These are phyloP conservation scores for Staphylotrichum longicolle DNA, from an alignment of 495 filamentous ascomycete genomes.

Conservation along the genomic window DNA sequence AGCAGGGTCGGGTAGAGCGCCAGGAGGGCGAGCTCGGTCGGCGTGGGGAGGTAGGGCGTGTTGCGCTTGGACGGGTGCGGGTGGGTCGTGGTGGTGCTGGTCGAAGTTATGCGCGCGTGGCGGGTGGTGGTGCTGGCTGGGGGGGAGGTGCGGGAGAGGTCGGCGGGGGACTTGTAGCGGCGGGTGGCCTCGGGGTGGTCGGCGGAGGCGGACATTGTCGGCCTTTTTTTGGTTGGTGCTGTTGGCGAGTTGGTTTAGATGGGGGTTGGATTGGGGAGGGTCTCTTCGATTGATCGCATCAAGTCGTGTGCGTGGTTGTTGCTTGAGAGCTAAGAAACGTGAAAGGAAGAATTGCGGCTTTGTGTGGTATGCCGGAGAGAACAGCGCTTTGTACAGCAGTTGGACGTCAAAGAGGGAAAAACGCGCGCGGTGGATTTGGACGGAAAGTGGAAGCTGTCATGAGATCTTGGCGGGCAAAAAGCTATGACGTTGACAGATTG, in stretches of 20 bases:
- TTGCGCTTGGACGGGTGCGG: conserved; percentile 27
- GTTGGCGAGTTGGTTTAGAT: not conserved
- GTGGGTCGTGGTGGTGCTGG: conserved; percentile 5
- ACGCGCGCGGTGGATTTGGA: not conserved
- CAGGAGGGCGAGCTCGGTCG: conserved; percentile 60
- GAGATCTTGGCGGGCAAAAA: conserved; percentile 12
- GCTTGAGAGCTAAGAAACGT: not conserved
- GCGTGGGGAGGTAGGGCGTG: conserved; percentile 57
- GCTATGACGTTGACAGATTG: conserved; percentile 19
- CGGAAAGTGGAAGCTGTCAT: not conserved
- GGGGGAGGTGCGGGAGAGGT: conserved; percentile 12
- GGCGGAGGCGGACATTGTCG: not conserved
- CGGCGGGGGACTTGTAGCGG: conserved; percentile 17
- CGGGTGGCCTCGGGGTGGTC: not conserved
- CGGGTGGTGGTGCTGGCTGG: not conserved
- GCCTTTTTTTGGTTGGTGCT: not conserved
- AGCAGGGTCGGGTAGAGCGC: conserved; percentile 73
- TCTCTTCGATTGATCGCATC: not conserved
- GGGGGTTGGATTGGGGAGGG: not conserved
- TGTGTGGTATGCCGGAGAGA: not conserved
- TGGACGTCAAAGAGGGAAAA: not conserved
- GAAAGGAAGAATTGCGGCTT: not conserved
- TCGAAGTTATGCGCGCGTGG: conserved; percentile 8
- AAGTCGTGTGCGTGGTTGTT: too few relatives aligned
- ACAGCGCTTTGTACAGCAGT: not conserved